Evolutionary conservation across 495 filamentous ascomycete genomes (phyloP), one percentile per base, ranked within the genome.

Genomic region (Cercophora scortea): DNA sequence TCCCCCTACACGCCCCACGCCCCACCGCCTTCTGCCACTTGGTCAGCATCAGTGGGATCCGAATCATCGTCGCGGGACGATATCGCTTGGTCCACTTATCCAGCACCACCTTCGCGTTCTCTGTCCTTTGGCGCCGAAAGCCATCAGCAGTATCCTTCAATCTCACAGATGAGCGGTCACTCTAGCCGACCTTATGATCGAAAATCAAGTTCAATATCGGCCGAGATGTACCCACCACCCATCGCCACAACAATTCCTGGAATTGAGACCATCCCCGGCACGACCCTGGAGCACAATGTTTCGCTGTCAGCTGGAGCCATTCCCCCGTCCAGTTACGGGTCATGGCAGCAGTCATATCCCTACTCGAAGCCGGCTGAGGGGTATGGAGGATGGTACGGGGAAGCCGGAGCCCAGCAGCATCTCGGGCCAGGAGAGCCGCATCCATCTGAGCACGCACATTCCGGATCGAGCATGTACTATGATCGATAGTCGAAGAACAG

Each of bases 341-440:
- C 65, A 12, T 75, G 73, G 73, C 70, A 70, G 39, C 72, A 71
- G 32, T 58, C 70, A 45, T 75, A 72, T 50, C 61, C 68, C 25
- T 72, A 73, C 50, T 50, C 69, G 19, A 74, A 64, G 51, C 59
- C 63, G 8, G 41, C 18, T 25, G 70, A 71, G 16, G 53, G 63
- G 25, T 74, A 73, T 47, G 57, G 44, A 11, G 70, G 61, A 6
- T 75, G 70, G 71, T 74, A 73, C 44, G 70, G 68, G 10, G 69
- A 71, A 33, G 49, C 54, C 16, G 61, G 59, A 36, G 58, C 53
- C 18, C 63, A 60, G 40, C 62, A 64, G 16, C 61, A 61, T 38
- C 48, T 55, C 7, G 32, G 45, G 32, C 46, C 64, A 11, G 56
- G 46, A 8, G 64, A 63, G 11, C 62, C 64, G n/a, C 59, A 68